These are phyloP conservation scores for Phialophora tarda DNA, from an alignment of 2,329 filamentous ascomycete species.

Conservation along the genomic window DNA sequence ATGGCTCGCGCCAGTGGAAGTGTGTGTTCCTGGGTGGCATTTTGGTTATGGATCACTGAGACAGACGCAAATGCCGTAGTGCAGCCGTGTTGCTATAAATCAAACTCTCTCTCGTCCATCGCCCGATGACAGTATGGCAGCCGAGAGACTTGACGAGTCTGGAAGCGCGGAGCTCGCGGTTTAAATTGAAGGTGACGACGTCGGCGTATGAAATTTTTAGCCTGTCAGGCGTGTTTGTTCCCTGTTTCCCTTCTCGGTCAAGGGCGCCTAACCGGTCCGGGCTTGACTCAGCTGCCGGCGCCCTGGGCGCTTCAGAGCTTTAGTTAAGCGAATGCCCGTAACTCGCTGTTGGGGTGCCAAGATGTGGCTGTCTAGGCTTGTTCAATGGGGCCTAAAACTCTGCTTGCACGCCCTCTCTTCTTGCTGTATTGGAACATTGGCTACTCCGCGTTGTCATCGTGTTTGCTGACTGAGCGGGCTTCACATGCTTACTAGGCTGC, in stretches of 20 bases:
- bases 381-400: not conserved
- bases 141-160: not conserved
- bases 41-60: conserved; percentile 14
- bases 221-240: not conserved
- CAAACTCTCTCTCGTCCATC: not conserved
- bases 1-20: conserved; percentile 32
- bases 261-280: not conserved
- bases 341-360: not conserved
- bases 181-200: conserved; percentile 6
- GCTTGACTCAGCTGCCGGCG: not conserved
- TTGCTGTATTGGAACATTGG: conserved; percentile 11
- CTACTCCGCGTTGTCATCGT: not conserved
- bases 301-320: not conserved
- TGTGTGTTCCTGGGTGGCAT: conserved; percentile 31
- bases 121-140: not conserved
- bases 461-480: conserved; percentile 13
- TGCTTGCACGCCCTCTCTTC: not conserved
- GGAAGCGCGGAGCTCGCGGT: not conserved
- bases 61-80: no score
- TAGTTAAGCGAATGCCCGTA: not conserved
- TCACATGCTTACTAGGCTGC: conserved; percentile 8
- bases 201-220: not conserved
- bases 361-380: not conserved
- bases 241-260: not conserved
- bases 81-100: not conserved